Conservation (phyloP, 441 rosid species). For the Populus trichocarpa region DNA sequence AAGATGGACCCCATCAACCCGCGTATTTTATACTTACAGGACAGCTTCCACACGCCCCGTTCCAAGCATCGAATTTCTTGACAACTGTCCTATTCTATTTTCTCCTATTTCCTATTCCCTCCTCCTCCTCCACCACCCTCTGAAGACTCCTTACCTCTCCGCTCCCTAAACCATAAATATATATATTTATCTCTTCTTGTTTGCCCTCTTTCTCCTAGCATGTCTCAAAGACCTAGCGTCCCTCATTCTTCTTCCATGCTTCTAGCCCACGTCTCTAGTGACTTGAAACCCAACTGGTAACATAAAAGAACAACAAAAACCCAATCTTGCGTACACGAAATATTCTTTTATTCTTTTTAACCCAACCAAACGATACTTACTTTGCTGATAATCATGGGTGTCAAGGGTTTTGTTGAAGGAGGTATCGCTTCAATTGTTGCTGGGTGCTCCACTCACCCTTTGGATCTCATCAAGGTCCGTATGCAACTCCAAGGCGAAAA, state of each 20-base stretch:
- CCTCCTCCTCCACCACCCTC: not conserved
- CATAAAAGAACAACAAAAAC: no score
- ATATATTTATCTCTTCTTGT: no score
- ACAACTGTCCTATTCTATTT: no score
- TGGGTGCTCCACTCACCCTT: conserved; percentile 82
- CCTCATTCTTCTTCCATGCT: conserved; percentile 67
- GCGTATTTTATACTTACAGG: not conserved
- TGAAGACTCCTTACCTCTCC: not conserved
- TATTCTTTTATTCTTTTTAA: not conserved
- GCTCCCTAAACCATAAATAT: not conserved
- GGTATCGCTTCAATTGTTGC: conserved; percentile 82
- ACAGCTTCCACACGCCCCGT: not conserved
- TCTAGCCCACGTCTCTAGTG: conserved; percentile 54
- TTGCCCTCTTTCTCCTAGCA: not conserved
- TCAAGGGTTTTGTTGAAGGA: conserved; percentile 73
- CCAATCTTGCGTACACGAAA: no score
- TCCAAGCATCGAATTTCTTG: not conserved
- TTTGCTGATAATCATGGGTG: conserved; percentile 40
- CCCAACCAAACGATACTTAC: not conserved
- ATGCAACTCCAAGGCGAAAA: conserved; percentile 83
- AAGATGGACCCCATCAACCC: not conserved
- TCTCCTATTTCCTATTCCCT: not conserved
- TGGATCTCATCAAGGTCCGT: conserved; percentile 82
- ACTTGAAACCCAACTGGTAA: conserved; percentile 38
- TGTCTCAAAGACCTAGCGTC: conserved; percentile 63